Percentiles rank a stretch among this genome's conserved stretches.
Conservation (phyloP, 192 early-diverging fungal species). For the Coemansia sp. region DNA sequence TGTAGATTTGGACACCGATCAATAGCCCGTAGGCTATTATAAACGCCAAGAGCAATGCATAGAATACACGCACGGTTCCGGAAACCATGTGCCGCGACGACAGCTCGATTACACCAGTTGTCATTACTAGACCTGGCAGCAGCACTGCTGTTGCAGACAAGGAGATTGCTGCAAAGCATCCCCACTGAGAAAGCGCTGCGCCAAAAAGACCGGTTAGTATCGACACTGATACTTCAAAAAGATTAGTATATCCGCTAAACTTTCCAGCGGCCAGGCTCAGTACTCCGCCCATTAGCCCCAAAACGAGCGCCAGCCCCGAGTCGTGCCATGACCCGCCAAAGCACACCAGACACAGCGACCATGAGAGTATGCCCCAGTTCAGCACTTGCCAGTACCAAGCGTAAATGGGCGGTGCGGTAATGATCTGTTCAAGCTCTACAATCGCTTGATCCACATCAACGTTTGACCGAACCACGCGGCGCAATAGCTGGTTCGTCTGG, state of each 20-base stretch:
- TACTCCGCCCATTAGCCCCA: slow-evolving; percentile 56
- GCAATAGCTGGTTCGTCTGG: slow-evolving; percentile 63
- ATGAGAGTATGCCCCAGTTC: slow-evolving; percentile 59
- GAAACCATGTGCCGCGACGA: slow-evolving; percentile 84
- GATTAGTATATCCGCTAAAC: slow-evolving; percentile 60
- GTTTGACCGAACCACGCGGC: slow-evolving; percentile 58
- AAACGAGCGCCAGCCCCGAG: slow-evolving; percentile 56
- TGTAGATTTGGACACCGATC: slow-evolving; percentile 61
- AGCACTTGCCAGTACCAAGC: slow-evolving; percentile 60
- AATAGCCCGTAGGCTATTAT: slow-evolving; percentile 70
- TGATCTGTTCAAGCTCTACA: slow-evolving; percentile 58
- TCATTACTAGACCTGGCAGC: slow-evolving; percentile 74
- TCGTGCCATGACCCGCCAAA: slow-evolving; percentile 69
- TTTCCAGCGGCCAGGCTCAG: slow-evolving; percentile 62
- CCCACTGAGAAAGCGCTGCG: slow-evolving; percentile 55
- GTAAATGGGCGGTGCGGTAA: slow-evolving; percentile 53
- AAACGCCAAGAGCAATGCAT: slow-evolving; percentile 76
- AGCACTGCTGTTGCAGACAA: slow-evolving; percentile 63
- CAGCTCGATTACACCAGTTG: slow-evolving; percentile 81
- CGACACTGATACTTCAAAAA: slow-evolving; percentile 66
- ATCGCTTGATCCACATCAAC: slow-evolving; percentile 59
- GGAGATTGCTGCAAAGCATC: slow-evolving; percentile 62
- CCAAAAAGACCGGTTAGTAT: slow-evolving; percentile 59
- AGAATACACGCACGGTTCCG: slow-evolving; percentile 82
- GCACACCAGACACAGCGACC: slow-evolving; percentile 62